Conservation (phyloP, 2,329 filamentous ascomycete species). For the Botryotinia narcissicola region DNA sequence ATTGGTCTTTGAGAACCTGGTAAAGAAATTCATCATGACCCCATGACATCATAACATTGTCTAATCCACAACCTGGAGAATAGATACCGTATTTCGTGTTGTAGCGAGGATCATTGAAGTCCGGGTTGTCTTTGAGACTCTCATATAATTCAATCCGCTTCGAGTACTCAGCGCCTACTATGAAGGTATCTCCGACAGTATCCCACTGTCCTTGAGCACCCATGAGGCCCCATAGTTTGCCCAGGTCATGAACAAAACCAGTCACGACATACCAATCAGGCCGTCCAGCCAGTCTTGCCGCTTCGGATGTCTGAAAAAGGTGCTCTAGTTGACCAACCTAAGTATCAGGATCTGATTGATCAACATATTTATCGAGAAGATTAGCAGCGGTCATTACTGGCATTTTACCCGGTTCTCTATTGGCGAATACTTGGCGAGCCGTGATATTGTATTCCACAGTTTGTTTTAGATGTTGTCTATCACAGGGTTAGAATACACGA, state of each 20-base stretch:
- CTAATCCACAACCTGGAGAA: slow-evolving; percentile 71
- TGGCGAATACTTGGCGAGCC: slow-evolving; percentile 69
- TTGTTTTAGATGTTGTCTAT: slow-evolving; percentile 61
- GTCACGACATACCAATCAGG: slow-evolving; percentile 61
- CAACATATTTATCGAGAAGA: slow-evolving; percentile 86
- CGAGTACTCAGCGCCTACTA: slow-evolving; percentile 73
- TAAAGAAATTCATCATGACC: slow-evolving; percentile 88
- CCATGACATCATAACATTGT: slow-evolving; percentile 88
- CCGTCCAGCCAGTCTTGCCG: slow-evolving; percentile 81
- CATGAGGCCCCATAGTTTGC: slow-evolving; percentile 78
- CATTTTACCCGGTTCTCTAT: slow-evolving; percentile 65
- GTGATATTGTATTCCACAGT: slow-evolving; percentile 82
- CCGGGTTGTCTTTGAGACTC: slow-evolving; percentile 75
- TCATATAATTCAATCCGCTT: slow-evolving; percentile 76
- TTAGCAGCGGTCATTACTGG: slow-evolving; percentile 89
- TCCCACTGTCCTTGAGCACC: slow-evolving; percentile 89
- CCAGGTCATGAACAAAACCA: slow-evolving; percentile 75
- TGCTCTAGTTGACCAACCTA: slow-evolving; percentile 86
- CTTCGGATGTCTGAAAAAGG: slow-evolving; percentile 83
- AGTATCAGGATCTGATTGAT: slow-evolving; percentile 89
- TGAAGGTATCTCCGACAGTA: slow-evolving; percentile 84
- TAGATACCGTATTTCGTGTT: slow-evolving; percentile 78
- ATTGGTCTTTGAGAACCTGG: slow-evolving; percentile 81
- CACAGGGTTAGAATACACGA: neutral
- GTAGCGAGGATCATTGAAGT: slow-evolving; percentile 69